A percentile compares a stretch with the other conserved stretches of the same genome.
These are phyloP conservation scores for Schizosaccharomyces osmophilus DNA, from an alignment of 805 yeast genomes.

Conservation along the genomic window DNA sequence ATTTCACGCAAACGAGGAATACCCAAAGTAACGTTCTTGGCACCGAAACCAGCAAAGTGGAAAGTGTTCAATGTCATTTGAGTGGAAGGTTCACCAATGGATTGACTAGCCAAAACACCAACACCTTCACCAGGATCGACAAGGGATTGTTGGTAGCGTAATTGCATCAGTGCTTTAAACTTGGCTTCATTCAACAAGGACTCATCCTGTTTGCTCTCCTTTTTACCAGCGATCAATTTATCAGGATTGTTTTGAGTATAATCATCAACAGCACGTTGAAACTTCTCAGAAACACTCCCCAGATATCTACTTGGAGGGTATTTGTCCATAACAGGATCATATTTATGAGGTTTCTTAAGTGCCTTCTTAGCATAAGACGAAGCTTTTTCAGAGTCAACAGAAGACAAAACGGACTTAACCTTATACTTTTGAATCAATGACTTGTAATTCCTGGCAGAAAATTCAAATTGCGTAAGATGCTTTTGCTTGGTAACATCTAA, in stretches of 20 bases:
- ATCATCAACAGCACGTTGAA: constrained; percentile 54
- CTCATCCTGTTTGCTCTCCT: constrained; percentile 11
- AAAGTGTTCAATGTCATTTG: constrained; percentile 94
- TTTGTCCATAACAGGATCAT: constrained; percentile 70
- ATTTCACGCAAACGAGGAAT: constrained; percentile 99
- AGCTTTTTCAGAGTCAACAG: constrained; percentile 69
- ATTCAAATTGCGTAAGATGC: constrained; percentile 75
- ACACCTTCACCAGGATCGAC: constrained; percentile 94
- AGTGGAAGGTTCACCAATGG: constrained; percentile 96
- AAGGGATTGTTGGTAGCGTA: constrained; percentile 89
- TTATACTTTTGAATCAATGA: constrained; percentile 67
- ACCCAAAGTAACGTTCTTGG: constrained; percentile 97
- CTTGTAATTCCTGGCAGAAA: constrained; percentile 78
- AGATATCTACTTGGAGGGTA: constrained; percentile 73
- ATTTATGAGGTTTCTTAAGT: constrained; percentile 34
- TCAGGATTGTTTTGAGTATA: constrained; percentile 31
- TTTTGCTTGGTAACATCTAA: constrained; percentile 86
- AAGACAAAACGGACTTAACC: constrained; percentile 35
- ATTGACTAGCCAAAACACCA: constrained; percentile 94
- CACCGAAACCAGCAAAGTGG: constrained; percentile 99
- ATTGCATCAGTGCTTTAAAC: constrained; percentile 88
- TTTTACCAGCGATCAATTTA: constrained; percentile 29
- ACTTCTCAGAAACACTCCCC: constrained; percentile 80
- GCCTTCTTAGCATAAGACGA: constrained; percentile 58
- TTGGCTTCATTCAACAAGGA: neutral